Base-by-base conservation (phyloP, 1,284 basidiomycete species). In the Cerrena zonata region DNA sequence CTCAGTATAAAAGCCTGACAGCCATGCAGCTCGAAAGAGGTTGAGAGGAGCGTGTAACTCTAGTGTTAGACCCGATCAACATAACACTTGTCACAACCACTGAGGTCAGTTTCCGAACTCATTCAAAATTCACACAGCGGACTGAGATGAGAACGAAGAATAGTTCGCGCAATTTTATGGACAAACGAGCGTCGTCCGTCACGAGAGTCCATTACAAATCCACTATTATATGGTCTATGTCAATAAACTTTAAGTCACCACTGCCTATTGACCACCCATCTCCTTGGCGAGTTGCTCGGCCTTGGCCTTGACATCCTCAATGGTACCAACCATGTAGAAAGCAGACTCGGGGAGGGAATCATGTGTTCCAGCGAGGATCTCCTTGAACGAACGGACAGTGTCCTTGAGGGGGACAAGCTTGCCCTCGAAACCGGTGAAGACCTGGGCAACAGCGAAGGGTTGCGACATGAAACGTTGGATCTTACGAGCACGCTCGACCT, bases 401-500 rank as follows among this genome's bases (percentile, higher is more conserved):
- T 95, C 91, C 80, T 94, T 94, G 58, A 96, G 76, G 19, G 93
- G 77, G 45, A 98, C 94, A 56, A 98, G 90, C 70, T 89, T 89
- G 64, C 94, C 95, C 79, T 96, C 92, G 68, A 92, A 94, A 82
- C 95, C 95, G 68, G 95, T 98, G 86, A 98, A 98, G 73, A 96
- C 91, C 77, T 97, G 92, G 53, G 95, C 95, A 72, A 99, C 95
- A 68, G 92, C 89, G 91, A 98, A 99, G 57, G 95, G 94, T 78
- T 99, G 94, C 61, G 93, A 96, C 94, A 97, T 96, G 90, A 96
- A 96, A 82, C 89, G 88, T 71, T 91, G 89, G 62, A 91, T 91
- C 75, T 91, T 91, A 72, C 88, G 88, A 56, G 89, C 88, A 71
- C 90, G 89, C 73, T 91, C 86, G 68, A 89, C 85, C 84, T 88